Percentiles rank a stretch among this genome's conserved stretches.
phyloP scores from a whole-genome alignment of 78 protist species.

The Thecamonas trahens region DNA sequence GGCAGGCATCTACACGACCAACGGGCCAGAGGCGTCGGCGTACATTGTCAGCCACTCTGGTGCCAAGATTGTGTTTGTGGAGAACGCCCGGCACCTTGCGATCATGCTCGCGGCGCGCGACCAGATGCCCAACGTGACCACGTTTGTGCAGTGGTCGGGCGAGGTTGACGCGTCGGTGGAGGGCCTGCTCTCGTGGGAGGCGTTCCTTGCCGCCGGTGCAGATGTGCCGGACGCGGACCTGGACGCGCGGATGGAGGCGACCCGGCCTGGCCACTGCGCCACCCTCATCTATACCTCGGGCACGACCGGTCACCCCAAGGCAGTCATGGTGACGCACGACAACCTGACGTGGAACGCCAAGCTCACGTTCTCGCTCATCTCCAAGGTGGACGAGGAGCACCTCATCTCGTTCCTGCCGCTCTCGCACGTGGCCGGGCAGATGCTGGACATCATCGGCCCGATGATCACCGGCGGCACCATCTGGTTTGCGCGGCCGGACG shows the following conservation, averaged over 20 bases:
- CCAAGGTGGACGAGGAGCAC: neutral
- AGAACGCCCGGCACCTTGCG: conserved; percentile 29
- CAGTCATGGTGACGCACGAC: conserved; percentile 52
- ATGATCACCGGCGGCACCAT: conserved; percentile 34
- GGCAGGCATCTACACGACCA: conserved; percentile 70
- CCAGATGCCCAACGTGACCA: too few relatives aligned
- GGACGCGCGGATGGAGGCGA: conserved; percentile 1
- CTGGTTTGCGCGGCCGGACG: conserved; percentile 57
- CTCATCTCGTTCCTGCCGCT: conserved; percentile 74
- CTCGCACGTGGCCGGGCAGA: conserved; percentile 74
- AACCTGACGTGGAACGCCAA: conserved; percentile 17
- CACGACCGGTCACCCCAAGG: conserved; percentile 33
- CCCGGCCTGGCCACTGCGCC: conserved; percentile 6
- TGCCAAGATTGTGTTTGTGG: conserved; percentile 29
- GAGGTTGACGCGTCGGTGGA: neutral
- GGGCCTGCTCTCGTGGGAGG: conserved; percentile 22
- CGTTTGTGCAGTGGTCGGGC: too few relatives aligned
- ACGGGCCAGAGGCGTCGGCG: conserved; percentile 15
- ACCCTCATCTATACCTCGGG: too few relatives aligned
- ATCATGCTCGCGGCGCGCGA: conserved; percentile 29
- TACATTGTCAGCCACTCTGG: conserved; percentile 33
- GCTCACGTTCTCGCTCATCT: neutral
- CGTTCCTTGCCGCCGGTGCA: conserved; percentile 23
- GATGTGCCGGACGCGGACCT: conserved; percentile 13
- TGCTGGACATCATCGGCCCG: conserved; percentile 58